phyloP scores from a whole-genome alignment of 106 monocot species.

The Platanthera guangdongensis region DNA sequence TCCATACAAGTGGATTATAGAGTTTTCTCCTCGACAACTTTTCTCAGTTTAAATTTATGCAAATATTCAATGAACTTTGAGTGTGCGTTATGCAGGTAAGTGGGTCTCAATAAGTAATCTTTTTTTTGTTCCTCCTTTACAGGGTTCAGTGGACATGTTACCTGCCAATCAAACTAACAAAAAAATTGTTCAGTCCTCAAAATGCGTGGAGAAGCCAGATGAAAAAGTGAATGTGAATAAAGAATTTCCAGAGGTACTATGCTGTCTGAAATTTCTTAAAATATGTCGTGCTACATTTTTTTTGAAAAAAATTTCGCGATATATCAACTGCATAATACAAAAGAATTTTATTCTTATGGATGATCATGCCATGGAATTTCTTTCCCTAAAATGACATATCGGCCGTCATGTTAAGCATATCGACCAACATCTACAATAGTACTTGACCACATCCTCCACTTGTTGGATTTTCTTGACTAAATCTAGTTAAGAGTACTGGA shows the following conservation, averaged over 20 bases:
- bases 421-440: too few species aligned
- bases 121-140: constrained; percentile 8
- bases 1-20: background rate
- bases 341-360: too few species aligned
- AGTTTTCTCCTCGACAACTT: background rate
- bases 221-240: constrained; percentile 14
- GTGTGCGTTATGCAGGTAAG: background rate
- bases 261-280: constrained; percentile 2
- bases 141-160: constrained; percentile 29
- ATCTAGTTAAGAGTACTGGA: too few species aligned
- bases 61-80: background rate
- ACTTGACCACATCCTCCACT: too few species aligned
- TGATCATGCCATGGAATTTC: too few species aligned
- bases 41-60: background rate
- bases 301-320: too few species aligned
- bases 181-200: constrained; percentile 14
- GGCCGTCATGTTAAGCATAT: too few species aligned
- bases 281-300: too few species aligned
- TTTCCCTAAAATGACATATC: too few species aligned
- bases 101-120: background rate
- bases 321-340: too few species aligned
- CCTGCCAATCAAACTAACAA: constrained; percentile 20
- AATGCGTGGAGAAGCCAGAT: constrained; percentile 22
- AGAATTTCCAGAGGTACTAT: constrained; percentile 24
- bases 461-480: too few species aligned